phyloP scores from a whole-genome alignment of 768 basidiomycete genomes.

The Austroboletus festivus region DNA sequence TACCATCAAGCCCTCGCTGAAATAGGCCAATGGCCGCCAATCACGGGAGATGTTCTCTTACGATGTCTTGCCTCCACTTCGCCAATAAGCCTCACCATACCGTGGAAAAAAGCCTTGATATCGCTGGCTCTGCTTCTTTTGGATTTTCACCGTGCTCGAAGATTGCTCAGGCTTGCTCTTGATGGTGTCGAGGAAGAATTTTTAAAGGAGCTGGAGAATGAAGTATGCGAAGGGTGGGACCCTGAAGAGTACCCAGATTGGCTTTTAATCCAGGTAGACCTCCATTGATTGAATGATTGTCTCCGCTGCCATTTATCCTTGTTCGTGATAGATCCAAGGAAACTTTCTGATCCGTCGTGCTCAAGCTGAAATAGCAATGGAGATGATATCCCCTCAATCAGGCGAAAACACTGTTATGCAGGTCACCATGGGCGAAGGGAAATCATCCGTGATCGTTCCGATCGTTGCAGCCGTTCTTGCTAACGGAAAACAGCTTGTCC shows the following conservation, averaged over 20 bases:
- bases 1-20: constrained; percentile 7
- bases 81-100: not conserved
- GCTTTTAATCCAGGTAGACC: constrained; percentile 41
- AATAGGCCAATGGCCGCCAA: constrained; percentile 34
- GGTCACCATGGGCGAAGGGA: constrained; percentile 50
- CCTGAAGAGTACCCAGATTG: constrained; percentile 33
- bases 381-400: not conserved
- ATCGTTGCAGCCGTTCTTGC: not conserved
- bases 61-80: constrained; percentile 16
- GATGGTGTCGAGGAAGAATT: constrained; percentile 28
- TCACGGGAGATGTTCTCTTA: constrained; percentile 25
- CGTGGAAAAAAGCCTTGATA: constrained; percentile 31
- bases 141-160: constrained; percentile 10
- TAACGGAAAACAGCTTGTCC: not conserved
- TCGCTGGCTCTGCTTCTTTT: constrained; percentile 28
- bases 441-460: not conserved
- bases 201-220: constrained; percentile 19
- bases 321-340: constrained; percentile 37
- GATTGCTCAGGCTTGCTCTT: constrained; percentile 15
- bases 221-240: constrained; percentile 13
- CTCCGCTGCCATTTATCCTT: constrained; percentile 23
- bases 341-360: constrained; percentile 28
- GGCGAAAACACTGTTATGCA: not conserved
- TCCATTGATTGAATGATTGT: not conserved
- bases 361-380: constrained; percentile 11